These are phyloP conservation scores for Quercus aquifolioides DNA, from an alignment of 306 rosid species.

Conservation along the genomic window DNA sequence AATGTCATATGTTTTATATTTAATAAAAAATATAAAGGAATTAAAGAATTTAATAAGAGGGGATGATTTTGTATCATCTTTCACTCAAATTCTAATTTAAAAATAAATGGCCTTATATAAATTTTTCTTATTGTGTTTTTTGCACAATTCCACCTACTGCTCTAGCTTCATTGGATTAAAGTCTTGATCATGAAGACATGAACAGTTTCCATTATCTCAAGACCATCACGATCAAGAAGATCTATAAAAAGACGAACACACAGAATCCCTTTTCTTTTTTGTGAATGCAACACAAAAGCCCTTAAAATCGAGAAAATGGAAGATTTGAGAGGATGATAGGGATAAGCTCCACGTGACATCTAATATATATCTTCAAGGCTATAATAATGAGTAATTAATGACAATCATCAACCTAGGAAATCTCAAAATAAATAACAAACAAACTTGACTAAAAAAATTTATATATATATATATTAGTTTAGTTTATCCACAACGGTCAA, in stretches of 20 bases:
- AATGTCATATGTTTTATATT: too few relatives aligned
- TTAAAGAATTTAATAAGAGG: too few relatives aligned
- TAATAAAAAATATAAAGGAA: too few relatives aligned
- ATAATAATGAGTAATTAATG: not conserved
- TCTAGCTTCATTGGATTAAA: not conserved
- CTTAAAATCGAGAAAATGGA: not conserved
- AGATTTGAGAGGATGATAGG: not conserved
- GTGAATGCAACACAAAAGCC: not conserved
- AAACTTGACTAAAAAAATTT: not conserved
- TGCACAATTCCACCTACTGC: not conserved
- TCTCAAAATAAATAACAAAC: not conserved
- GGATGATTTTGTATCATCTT: too few relatives aligned
- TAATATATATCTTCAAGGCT: not conserved
- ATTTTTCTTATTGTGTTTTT: not conserved
- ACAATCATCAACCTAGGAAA: slow-evolving; percentile 1
- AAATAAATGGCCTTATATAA: too few relatives aligned
- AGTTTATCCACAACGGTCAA: too few relatives aligned
- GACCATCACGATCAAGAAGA: not conserved
- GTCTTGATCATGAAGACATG: not conserved
- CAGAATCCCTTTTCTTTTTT: too few relatives aligned
- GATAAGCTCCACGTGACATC: not conserved
- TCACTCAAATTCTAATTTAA: too few relatives aligned
- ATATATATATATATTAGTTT: too few relatives aligned
- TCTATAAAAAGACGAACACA: too few relatives aligned
- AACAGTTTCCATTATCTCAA: not conserved